phyloP scores from a whole-genome alignment of 2,329 filamentous ascomycete species.

The Penicillium sp. region DNA sequence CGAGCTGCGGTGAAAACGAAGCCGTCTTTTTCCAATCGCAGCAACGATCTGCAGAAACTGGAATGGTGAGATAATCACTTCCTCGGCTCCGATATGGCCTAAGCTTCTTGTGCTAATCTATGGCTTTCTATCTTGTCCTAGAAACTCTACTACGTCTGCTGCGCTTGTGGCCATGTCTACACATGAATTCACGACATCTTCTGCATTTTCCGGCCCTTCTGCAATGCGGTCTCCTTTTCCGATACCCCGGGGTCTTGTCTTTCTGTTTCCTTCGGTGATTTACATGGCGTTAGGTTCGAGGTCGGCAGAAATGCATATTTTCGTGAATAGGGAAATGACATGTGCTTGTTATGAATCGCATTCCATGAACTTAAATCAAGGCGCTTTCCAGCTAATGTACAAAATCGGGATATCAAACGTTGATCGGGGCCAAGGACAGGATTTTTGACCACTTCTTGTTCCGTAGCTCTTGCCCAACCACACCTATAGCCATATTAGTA shows the following conservation, averaged over 20 bases:
- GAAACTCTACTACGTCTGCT: slow-evolving; percentile 95
- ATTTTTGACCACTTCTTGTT: slow-evolving; percentile 99
- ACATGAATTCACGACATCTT: slow-evolving; percentile 25
- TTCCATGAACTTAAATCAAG: slow-evolving; percentile 17
- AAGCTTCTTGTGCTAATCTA: slow-evolving; percentile 15
- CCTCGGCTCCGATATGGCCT: neutral
- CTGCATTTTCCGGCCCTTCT: no score
- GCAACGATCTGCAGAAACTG: slow-evolving; percentile 91
- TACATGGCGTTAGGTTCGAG: slow-evolving; percentile 7
- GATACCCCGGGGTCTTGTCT: slow-evolving; percentile 30
- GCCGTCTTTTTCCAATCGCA: slow-evolving; percentile 99
- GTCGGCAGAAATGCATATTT: slow-evolving; percentile 1
- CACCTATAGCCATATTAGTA: slow-evolving; percentile 50
- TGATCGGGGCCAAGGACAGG: slow-evolving; percentile 84
- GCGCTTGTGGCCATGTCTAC: slow-evolving; percentile 86
- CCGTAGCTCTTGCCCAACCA: slow-evolving; percentile 85
- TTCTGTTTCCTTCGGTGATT: slow-evolving; percentile 17
- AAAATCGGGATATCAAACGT: slow-evolving; percentile 53
- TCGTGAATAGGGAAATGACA: slow-evolving; percentile 9
- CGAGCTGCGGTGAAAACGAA: slow-evolving; percentile 78
- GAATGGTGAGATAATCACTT: slow-evolving; percentile 71
- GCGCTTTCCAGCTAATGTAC: slow-evolving; percentile 29
- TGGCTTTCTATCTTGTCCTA: slow-evolving; percentile 34
- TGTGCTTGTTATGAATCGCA: slow-evolving; percentile 14
- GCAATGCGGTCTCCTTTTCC: slow-evolving; percentile 11